phyloP scores from a whole-genome alignment of 1,139 yeast genomes.

The Hemisphaericaspora xylofermentans region DNA sequence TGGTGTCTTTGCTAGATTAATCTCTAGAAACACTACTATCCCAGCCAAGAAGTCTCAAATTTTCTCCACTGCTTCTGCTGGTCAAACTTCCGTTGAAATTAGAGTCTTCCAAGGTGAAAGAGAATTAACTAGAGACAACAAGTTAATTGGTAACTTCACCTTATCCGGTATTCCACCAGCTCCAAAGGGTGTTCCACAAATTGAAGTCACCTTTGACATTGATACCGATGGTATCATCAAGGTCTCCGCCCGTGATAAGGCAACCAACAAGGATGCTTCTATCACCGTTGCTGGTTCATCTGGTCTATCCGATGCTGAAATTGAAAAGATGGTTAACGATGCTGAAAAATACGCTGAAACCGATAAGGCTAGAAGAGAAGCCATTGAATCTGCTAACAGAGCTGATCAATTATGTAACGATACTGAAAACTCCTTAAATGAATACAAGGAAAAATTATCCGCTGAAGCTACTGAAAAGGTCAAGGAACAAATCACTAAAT shows the following conservation, averaged over 20 bases:
- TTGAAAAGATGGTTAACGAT: conserved; percentile 97
- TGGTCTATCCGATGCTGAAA: conserved; percentile 93
- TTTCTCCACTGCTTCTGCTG: conserved; percentile 98
- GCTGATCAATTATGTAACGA: conserved; percentile 97
- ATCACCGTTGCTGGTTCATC: conserved; percentile 99
- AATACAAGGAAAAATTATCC: conserved; percentile 91
- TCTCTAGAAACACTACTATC: conserved; percentile 96
- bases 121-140: conserved; percentile 98
- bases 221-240: conserved; percentile 99
- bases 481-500: conserved; percentile 68
- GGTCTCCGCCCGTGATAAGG: conserved; percentile 98
- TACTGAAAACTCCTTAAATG: conserved; percentile 91
- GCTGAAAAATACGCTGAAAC: conserved; percentile 97
- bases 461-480: conserved; percentile 85
- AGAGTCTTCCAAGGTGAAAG: conserved; percentile 99
- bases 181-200: conserved; percentile 99
- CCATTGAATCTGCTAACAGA: conserved; percentile 94
- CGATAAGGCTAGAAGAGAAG: conserved; percentile 92
- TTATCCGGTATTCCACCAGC: conserved; percentile 97
- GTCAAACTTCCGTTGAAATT: conserved; percentile 98
- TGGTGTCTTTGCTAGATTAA: conserved; percentile 97
- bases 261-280: conserved; percentile 96
- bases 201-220: conserved; percentile 95
- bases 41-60: conserved; percentile 97
- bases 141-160: conserved; percentile 96